Percentiles rank a stretch among this genome's conserved stretches.
phyloP scores from a whole-genome alignment of 2,329 filamentous ascomycete species.

The Sarocladiaceae sp. region DNA sequence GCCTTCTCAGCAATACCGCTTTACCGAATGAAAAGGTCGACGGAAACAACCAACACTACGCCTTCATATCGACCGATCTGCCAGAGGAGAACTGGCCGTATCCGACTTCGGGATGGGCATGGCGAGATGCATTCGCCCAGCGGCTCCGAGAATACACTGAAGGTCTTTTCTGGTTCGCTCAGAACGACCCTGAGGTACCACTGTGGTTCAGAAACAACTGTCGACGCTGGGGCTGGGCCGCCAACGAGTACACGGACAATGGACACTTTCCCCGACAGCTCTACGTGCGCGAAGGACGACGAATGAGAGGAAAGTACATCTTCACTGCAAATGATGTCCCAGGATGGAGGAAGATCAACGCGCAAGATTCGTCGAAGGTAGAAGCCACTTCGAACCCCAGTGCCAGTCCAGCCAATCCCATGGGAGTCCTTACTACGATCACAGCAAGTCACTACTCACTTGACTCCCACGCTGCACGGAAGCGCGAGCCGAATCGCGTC shows the following conservation, averaged over 20 bases:
- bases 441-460: slow-evolving; percentile 6
- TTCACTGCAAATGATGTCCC: slow-evolving; percentile 6
- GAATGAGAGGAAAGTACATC: slow-evolving; percentile 4
- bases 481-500: slow-evolving; percentile 3
- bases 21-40: slow-evolving; percentile 3
- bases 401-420: not conserved
- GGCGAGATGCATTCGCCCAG: not conserved
- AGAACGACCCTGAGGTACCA: slow-evolving; percentile 4
- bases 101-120: slow-evolving; percentile 2
- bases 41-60: slow-evolving; percentile 8
- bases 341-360: not conserved
- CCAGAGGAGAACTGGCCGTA: slow-evolving; percentile 9
- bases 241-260: slow-evolving; percentile 1
- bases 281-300: slow-evolving; percentile 7
- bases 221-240: slow-evolving; percentile 2
- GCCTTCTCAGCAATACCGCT: not conserved
- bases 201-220: slow-evolving; percentile 1
- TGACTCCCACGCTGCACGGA: slow-evolving; percentile 2
- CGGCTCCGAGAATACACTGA: slow-evolving; percentile 4
- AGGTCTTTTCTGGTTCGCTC: slow-evolving; percentile 3
- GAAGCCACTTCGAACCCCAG: not conserved
- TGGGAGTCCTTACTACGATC: not conserved
- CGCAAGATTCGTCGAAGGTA: not conserved
- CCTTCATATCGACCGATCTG: slow-evolving; percentile 9
- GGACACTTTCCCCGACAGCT: slow-evolving; percentile 7